A percentile compares a stretch with the other conserved stretches of the same genome.
Evolutionary conservation across 2,329 filamentous ascomycete genomes (phyloP).

Genomic region (Colletotrichum phormii): DNA sequence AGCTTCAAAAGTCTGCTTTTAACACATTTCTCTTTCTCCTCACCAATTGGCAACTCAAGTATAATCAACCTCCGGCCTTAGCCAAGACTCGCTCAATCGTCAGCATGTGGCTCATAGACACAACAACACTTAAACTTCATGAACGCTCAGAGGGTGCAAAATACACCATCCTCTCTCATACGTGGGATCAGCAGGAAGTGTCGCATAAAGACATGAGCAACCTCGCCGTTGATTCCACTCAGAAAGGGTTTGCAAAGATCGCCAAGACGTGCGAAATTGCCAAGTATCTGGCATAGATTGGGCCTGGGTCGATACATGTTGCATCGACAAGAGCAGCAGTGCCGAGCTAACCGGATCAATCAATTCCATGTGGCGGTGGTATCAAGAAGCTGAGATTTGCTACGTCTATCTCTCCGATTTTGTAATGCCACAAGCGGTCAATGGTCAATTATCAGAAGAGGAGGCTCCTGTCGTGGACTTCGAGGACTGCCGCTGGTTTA

Average conservation of each 20-base stretch:
- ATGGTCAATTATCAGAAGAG: no score
- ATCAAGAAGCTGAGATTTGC: constrained; percentile 35
- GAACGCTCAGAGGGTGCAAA: no score
- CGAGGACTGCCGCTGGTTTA: constrained; percentile 4
- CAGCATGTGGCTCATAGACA: no score
- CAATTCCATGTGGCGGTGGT: constrained; percentile 39
- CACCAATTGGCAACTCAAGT: no score
- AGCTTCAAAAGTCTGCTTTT: no score
- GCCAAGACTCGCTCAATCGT: no score
- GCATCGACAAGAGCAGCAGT: constrained; percentile 40
- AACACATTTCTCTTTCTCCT: no score
- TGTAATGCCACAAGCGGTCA: neutral
- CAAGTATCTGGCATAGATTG: constrained; percentile 23
- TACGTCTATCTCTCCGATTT: constrained; percentile 38
- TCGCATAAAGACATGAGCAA: constrained; percentile 39
- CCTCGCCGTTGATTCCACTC: neutral
- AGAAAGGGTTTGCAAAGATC: constrained; percentile 34
- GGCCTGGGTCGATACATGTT: constrained; percentile 43
- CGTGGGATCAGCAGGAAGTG: constrained; percentile 41
- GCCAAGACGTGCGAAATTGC: constrained; percentile 26
- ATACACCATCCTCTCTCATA: constrained; percentile 46
- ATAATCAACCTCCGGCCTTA: no score
- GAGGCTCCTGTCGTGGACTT: neutral
- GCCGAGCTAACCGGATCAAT: constrained; percentile 41
- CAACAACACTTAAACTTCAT: no score